Evolutionary conservation across 179 eudicot species (phyloP).

Genomic region (Drosera spatulata): DNA sequence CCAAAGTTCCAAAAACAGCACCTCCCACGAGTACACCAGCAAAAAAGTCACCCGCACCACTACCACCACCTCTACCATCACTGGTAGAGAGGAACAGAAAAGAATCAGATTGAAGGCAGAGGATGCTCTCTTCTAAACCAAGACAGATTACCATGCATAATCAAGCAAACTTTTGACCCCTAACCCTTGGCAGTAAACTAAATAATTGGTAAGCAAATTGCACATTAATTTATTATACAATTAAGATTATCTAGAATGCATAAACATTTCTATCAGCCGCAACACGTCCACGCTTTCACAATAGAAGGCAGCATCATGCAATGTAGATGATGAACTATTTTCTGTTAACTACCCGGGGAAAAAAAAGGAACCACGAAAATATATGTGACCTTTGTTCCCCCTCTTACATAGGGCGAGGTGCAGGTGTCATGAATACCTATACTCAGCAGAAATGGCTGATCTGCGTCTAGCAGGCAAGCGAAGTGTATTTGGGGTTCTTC

Average conservation of each 20-base stretch:
- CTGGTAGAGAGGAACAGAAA: neutral
- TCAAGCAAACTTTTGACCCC: neutral
- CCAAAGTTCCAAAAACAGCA: conserved; percentile 72
- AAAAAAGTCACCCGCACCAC: conserved; percentile 33
- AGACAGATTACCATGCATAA: neutral
- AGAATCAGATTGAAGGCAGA: neutral
- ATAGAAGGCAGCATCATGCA: no score
- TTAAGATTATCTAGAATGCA: no score
- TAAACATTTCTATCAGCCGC: no score
- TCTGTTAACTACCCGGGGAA: neutral
- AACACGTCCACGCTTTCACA: no score
- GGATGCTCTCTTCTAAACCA: neutral
- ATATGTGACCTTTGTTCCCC: neutral
- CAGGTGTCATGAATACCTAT: conserved; percentile 20
- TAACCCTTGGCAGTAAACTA: no score
- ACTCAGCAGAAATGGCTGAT: conserved; percentile 29
- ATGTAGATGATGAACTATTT: no score
- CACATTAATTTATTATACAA: no score
- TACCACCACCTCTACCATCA: conserved; percentile 40
- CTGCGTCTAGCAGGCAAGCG: conserved; percentile 12
- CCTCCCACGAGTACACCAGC: conserved; percentile 81
- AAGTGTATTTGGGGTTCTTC: conserved; percentile 13
- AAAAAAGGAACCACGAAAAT: neutral
- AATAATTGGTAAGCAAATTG: no score
- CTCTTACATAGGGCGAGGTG: neutral